These are phyloP conservation scores for Diaporthe citriasiana DNA, from an alignment of 2,329 filamentous ascomycete species.

Conservation along the genomic window DNA sequence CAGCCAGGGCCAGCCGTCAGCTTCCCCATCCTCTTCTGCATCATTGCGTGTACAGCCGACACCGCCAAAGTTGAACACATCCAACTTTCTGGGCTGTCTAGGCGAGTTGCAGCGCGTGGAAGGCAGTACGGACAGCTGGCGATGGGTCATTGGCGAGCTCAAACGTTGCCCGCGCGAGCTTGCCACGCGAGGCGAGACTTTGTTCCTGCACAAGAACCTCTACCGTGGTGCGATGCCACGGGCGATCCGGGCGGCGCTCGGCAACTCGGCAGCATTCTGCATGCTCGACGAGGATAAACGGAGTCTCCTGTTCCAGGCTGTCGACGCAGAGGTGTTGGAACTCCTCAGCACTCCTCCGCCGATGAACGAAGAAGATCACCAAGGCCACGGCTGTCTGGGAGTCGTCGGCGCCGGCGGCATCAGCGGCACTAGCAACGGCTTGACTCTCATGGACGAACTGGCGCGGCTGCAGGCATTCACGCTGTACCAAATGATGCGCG, in stretches of 20 bases:
- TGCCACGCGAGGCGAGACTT: constrained; percentile 20
- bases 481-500: constrained; percentile 40
- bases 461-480: constrained; percentile 36
- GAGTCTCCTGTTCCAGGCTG: constrained; percentile 24
- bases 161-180: constrained; percentile 22
- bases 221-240: constrained; percentile 27
- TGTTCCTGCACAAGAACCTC: constrained; percentile 36
- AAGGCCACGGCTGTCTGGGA: no score
- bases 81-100: constrained; percentile 19
- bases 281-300: constrained; percentile 27
- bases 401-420: no score
- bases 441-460: constrained; percentile 31
- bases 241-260: constrained; percentile 34
- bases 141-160: constrained; percentile 33
- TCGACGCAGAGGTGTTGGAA: constrained; percentile 36
- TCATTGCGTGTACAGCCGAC: neutral
- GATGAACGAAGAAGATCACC: neutral
- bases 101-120: constrained; percentile 22
- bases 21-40: neutral
- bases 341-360: neutral
- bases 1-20: neutral
- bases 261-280: constrained; percentile 31
- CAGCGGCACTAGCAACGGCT: neutral
- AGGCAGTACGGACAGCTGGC: constrained; percentile 22
- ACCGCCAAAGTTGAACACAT: neutral